phyloP scores from a whole-genome alignment of 352 stramenopile genomes.

The Globisporangium carolinianum region DNA sequence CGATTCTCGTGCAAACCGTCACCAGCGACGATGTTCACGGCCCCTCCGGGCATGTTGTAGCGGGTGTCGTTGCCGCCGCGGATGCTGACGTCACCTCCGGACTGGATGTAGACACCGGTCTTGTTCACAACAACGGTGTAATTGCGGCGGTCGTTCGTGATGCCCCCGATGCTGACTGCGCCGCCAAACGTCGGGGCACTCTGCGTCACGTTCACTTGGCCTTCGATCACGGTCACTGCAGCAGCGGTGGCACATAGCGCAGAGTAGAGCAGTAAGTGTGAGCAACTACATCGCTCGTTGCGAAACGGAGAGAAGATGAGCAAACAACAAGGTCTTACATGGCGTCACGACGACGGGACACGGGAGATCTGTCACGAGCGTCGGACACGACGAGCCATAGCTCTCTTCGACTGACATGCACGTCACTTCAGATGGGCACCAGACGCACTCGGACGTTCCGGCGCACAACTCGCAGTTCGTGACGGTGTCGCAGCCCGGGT shows the following conservation, averaged over 20 bases:
- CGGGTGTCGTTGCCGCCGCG: constrained; percentile 53
- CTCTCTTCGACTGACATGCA: constrained; percentile 86
- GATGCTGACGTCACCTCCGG: constrained; percentile 45
- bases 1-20: constrained; percentile 71
- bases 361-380: constrained; percentile 79
- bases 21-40: constrained; percentile 49
- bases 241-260: constrained; percentile 10
- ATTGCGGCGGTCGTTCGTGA: constrained; percentile 20
- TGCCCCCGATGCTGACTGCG: constrained; percentile 26
- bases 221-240: constrained; percentile 48
- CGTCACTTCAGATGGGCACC: constrained; percentile 80
- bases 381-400: constrained; percentile 71
- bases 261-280: constrained; percentile 6
- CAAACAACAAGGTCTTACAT: constrained; percentile 18
- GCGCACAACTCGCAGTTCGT: constrained; percentile 64
- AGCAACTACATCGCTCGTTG: constrained; percentile 1
- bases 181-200: constrained; percentile 32
- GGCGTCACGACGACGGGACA: constrained; percentile 74
- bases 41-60: constrained; percentile 60
- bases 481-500: constrained; percentile 43
- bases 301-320: not conserved
- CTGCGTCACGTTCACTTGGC: constrained; percentile 48
- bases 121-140: constrained; percentile 44
- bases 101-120: constrained; percentile 28
- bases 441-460: constrained; percentile 65